These are phyloP conservation scores for Taiozyma sp. DNA, from an alignment of 1,139 yeast species.

Conservation along the genomic window DNA sequence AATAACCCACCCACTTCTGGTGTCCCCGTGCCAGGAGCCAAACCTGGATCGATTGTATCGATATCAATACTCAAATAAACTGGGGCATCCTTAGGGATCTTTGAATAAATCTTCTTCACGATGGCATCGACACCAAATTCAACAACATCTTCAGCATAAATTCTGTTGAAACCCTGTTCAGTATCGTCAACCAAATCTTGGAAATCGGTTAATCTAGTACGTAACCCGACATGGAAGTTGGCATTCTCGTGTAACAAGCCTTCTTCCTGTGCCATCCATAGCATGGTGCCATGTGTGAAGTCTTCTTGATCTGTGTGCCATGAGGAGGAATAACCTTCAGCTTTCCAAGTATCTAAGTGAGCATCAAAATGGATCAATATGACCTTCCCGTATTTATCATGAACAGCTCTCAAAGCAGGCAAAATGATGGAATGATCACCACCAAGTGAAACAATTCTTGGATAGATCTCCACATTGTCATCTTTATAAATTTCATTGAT, in stretches of 20 bases:
- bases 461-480: constrained; percentile 32
- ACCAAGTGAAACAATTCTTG: constrained; percentile 65
- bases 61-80: constrained; percentile 73
- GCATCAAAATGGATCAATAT: constrained; percentile 74
- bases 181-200: constrained; percentile 63
- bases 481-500: background rate
- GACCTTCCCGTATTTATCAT: constrained; percentile 51
- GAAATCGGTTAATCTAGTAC: constrained; percentile 62
- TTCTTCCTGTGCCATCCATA: constrained; percentile 72
- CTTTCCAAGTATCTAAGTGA: constrained; percentile 77
- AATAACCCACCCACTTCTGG: constrained; percentile 81
- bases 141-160: constrained; percentile 70
- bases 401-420: constrained; percentile 63
- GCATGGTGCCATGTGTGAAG: constrained; percentile 77
- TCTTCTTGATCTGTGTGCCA: constrained; percentile 66
- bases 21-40: constrained; percentile 82
- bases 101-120: constrained; percentile 42
- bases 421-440: constrained; percentile 75
- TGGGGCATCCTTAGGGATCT: constrained; percentile 53
- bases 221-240: constrained; percentile 68
- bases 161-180: constrained; percentile 56
- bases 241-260: constrained; percentile 49
- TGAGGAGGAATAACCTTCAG: constrained; percentile 59
- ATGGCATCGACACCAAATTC: constrained; percentile 51
- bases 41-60: constrained; percentile 78